Evolutionary conservation across 2,329 filamentous ascomycete species (phyloP).

Genomic region (Penicillium sp.): DNA sequence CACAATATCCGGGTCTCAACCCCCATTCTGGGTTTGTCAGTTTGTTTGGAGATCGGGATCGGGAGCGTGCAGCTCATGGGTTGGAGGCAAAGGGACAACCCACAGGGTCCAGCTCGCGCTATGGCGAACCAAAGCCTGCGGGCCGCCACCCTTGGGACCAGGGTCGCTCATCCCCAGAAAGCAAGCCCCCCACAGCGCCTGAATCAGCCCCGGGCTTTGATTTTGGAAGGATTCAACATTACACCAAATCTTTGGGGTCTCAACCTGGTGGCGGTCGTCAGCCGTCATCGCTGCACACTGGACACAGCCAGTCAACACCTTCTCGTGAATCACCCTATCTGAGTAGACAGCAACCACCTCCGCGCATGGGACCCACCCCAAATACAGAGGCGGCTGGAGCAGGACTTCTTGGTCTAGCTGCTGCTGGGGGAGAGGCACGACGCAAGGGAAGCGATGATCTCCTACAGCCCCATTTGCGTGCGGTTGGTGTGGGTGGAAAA

Average conservation of each 20-base stretch:
- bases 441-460: conserved; percentile 55
- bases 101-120: conserved; percentile 27
- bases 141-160: conserved; percentile 39
- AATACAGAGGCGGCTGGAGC: conserved; percentile 24
- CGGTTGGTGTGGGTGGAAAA: conserved; percentile 70
- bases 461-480: conserved; percentile 67
- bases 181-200: conserved; percentile 33
- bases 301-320: conserved; percentile 34
- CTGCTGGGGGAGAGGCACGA: conserved; percentile 39
- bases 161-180: conserved; percentile 39
- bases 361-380: conserved; percentile 36
- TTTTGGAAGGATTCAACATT: conserved; percentile 43
- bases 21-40: conserved; percentile 28
- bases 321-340: conserved; percentile 37
- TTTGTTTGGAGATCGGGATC: conserved; percentile 29
- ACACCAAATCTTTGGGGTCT: conserved; percentile 43
- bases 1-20: conserved; percentile 34
- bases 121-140: conserved; percentile 34
- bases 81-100: conserved; percentile 30
- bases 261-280: conserved; percentile 37
- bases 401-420: conserved; percentile 24
- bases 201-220: conserved; percentile 36
- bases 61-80: conserved; percentile 34
- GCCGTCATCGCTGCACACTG: conserved; percentile 33
- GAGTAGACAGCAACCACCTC: conserved; percentile 34